These are phyloP conservation scores for Apiospora kogelbergensis DNA, from an alignment of 2,329 filamentous ascomycete species.

Conservation along the genomic window DNA sequence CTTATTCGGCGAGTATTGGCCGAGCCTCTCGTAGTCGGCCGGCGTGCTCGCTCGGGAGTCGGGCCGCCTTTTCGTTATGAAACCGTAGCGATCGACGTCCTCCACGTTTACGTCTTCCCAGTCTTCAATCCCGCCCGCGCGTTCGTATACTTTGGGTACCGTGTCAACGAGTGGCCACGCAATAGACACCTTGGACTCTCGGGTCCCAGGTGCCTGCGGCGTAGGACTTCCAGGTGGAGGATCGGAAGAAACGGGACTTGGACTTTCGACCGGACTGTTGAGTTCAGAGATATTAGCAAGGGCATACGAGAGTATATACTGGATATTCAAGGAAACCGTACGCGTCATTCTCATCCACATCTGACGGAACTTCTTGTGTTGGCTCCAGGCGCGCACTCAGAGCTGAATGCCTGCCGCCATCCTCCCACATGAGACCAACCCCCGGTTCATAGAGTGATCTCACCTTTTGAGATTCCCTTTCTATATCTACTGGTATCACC, in stretches of 20 bases:
- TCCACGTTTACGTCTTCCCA: slow-evolving; percentile 64
- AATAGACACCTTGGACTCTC: slow-evolving; percentile 28
- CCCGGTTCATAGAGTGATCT: slow-evolving; percentile 63
- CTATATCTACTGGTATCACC: slow-evolving; percentile 54
- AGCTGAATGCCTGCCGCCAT: slow-evolving; percentile 48
- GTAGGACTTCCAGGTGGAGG: slow-evolving; percentile 30
- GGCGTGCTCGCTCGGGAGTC: slow-evolving; percentile 28
- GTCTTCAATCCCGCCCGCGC: slow-evolving; percentile 63
- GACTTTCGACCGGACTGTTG: slow-evolving; percentile 20
- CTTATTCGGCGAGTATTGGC: slow-evolving; percentile 43
- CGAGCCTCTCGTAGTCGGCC: slow-evolving; percentile 39
- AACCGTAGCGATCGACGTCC: slow-evolving; percentile 68
- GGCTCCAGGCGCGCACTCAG: slow-evolving; percentile 49
- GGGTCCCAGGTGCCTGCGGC: slow-evolving; percentile 19
- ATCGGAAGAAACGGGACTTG: slow-evolving; percentile 20
- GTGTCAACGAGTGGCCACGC: slow-evolving; percentile 41
- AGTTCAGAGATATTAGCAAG: slow-evolving; percentile 22
- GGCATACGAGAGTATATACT: slow-evolving; percentile 19
- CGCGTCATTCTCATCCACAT: slow-evolving; percentile 54
- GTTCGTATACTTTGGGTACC: slow-evolving; percentile 42
- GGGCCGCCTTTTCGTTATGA: slow-evolving; percentile 53
- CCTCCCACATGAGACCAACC: slow-evolving; percentile 53
- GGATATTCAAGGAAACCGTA: slow-evolving; percentile 54
- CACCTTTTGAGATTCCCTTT: slow-evolving; percentile 67
- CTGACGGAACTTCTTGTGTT: slow-evolving; percentile 50